Percentiles rank a stretch among this genome's conserved stretches.
Evolutionary conservation across 257 asterid species (phyloP).

Genomic region (Solanum lycopersicoides): DNA sequence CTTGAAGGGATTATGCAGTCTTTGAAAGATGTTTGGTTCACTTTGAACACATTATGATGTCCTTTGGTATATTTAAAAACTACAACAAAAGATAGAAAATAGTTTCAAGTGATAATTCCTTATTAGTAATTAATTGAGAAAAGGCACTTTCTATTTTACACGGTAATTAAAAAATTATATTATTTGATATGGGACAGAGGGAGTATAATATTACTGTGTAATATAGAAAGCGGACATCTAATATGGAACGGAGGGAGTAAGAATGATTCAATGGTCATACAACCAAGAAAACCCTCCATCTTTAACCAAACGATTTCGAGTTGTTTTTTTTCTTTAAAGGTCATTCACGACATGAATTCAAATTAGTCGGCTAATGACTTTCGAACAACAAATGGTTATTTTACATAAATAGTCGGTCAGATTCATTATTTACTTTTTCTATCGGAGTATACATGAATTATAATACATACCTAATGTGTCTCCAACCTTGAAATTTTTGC

Average conservation of each 20-base stretch:
- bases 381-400: neutral
- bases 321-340: neutral
- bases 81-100: neutral
- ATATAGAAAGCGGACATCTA: no score
- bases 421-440: neutral
- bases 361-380: neutral
- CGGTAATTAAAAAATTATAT: no score
- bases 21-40: neutral
- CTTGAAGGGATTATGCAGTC: neutral
- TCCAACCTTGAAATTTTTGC: conserved; percentile 1
- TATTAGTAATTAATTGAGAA: neutral
- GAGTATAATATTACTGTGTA: neutral
- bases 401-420: accelerated
- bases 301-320: neutral
- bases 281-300: neutral
- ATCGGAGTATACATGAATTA: neutral
- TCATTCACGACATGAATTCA: neutral
- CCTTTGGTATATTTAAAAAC: conserved; percentile 9
- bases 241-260: no score
- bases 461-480: conserved; percentile 1
- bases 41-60: neutral
- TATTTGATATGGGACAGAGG: neutral
- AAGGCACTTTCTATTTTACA: no score
- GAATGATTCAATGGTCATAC: no score
- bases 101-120: neutral